Evolutionary conservation across 805 yeast species (phyloP), one percentile per base, ranked within the genome.

Genomic region (Maudiozyma saulgeensis): DNA sequence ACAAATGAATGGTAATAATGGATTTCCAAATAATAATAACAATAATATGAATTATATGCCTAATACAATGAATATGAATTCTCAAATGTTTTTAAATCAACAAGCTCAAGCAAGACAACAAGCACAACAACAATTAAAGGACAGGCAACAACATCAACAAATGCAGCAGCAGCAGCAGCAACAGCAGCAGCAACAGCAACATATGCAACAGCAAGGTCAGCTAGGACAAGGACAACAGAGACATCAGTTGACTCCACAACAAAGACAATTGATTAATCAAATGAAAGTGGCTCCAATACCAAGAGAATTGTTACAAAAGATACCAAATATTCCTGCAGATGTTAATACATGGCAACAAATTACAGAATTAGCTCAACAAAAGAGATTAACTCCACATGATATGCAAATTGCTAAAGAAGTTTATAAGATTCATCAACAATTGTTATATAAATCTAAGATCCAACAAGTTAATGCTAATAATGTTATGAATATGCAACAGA

Each of bases 271-370:
- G 54, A 72, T 64, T 35, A 59, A 71, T 31, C 77, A 74, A 49
- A 68, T 86, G 61, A 78, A 82, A 53, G 79, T 78, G 41, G 69
- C 80, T 2, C 88, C 87, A 3, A 87, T 89, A 26, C 65, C 59
- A 47, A 54, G 54, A 41, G 55, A 57, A 49, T 50, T 68, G 44
- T 35, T 61, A 41, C 56, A 57, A 41, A 60, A 62, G 38, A 56
- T 57, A 13, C 61, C 61, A 37, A 55, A 55, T 49, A 46, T 57
- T 7, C 96, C 96, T 0, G 82, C 82, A 13, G 83, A 81, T 45
- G 82, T 82, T 28, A 82, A 77, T 56, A 86, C 95, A 6, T 89
- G 96, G 96, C 78, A 80, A 49, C 61, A 57, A 48, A 55, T 57
- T 18, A 57, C 61, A 5, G 61, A 55, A 49, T 59, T 64, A 26